Conservation (phyloP, 495 filamentous ascomycete species). For the Penicillium waksmanii region DNA sequence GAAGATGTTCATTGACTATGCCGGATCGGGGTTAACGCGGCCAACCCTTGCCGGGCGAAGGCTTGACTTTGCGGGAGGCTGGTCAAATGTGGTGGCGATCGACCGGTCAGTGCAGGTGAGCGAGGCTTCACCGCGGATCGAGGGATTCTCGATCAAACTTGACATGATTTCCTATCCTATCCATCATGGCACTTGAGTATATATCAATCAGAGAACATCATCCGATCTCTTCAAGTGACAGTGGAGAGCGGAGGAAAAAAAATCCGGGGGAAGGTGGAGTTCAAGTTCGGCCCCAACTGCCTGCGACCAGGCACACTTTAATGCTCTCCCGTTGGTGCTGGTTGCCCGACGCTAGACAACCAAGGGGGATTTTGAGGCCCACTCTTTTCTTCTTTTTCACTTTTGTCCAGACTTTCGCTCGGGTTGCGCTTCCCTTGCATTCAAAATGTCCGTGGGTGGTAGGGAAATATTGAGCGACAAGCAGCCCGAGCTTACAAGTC, state of each 20-base stretch:
- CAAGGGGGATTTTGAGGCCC: not conserved
- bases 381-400: not conserved
- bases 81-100: not conserved
- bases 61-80: not conserved
- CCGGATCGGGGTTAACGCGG: conserved; percentile 3
- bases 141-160: not conserved
- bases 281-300: not conserved
- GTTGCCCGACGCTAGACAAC: not conserved
- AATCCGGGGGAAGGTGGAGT: not conserved
- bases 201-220: not conserved
- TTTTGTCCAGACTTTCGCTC: not conserved
- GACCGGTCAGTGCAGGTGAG: not conserved
- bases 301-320: not conserved
- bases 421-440: not conserved
- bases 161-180: not conserved
- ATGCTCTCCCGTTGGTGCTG: not conserved
- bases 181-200: not conserved
- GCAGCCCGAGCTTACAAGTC: no score
- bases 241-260: not conserved
- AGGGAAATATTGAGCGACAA: no score
- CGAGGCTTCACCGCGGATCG: not conserved
- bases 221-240: not conserved
- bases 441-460: no score
- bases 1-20: not conserved
- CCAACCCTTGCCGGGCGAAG: not conserved